Evolutionary conservation across 1,284 basidiomycete genomes (phyloP).

Genomic region (Malassezia sympodialis): DNA sequence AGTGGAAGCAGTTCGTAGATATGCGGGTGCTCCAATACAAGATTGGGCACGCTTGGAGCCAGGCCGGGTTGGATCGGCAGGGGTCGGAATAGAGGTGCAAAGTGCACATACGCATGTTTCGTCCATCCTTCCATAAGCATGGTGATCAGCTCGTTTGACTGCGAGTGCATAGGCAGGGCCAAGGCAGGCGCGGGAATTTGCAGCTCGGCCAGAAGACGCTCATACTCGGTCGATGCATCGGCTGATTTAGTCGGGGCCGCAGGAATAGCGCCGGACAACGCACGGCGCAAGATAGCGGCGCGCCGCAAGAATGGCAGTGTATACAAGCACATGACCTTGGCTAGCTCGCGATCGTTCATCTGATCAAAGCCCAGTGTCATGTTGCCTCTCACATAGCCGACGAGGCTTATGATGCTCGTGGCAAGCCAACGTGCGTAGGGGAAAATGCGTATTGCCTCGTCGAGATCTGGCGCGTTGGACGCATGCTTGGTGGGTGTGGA

Average conservation of each 20-base stretch:
- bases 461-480: slow-evolving; percentile 3
- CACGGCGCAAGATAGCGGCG: slow-evolving; percentile 72
- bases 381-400: slow-evolving; percentile 46
- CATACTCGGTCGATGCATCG: slow-evolving; percentile 23
- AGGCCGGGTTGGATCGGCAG: slow-evolving; percentile 33
- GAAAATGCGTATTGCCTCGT: slow-evolving; percentile 22
- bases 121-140: slow-evolving; percentile 46
- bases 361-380: slow-evolving; percentile 47
- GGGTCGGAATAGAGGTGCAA: slow-evolving; percentile 44
- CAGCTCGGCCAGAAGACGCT: slow-evolving; percentile 27
- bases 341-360: slow-evolving; percentile 52
- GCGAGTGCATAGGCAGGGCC: slow-evolving; percentile 32
- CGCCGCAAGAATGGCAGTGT: slow-evolving; percentile 88
- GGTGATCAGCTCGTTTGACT: slow-evolving; percentile 40
- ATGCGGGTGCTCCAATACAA: slow-evolving; percentile 63
- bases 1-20: slow-evolving; percentile 75
- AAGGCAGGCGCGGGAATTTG: slow-evolving; percentile 32
- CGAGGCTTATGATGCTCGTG: slow-evolving; percentile 41
- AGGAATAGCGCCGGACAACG: slow-evolving; percentile 50
- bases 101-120: slow-evolving; percentile 42
- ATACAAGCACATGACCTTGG: slow-evolving; percentile 76
- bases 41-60: slow-evolving; percentile 49
- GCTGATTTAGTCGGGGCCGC: background rate
- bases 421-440: slow-evolving; percentile 44
- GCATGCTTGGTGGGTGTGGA: slow-evolving; percentile 25